Evolutionary conservation across 2,329 filamentous ascomycete species (phyloP).

Genomic region (Colletotrichum costaricense): DNA sequence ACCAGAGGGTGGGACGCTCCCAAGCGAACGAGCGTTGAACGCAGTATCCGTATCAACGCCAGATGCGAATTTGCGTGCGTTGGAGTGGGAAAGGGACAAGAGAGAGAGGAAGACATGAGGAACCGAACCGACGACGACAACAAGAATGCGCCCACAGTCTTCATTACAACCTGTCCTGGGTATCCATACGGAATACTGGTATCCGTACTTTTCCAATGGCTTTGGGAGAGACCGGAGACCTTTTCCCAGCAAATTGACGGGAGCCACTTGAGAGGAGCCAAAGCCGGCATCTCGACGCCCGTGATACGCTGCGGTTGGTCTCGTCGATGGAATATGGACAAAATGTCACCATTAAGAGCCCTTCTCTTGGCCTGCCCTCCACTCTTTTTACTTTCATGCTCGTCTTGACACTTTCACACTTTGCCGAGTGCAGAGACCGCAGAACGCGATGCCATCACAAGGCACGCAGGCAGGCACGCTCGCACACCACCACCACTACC

Average conservation of each 20-base stretch:
- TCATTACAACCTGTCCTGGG: background rate
- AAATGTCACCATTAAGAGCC: background rate
- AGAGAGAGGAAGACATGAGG: background rate
- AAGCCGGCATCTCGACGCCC: background rate
- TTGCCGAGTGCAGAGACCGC: slow-evolving; percentile 14
- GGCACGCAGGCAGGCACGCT: background rate
- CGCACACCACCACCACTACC: background rate
- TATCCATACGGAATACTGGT: background rate
- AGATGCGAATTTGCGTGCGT: background rate
- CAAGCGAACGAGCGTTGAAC: slow-evolving; percentile 17
- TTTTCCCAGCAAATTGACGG: background rate
- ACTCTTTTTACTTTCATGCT: slow-evolving; percentile 30
- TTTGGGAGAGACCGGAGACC: background rate
- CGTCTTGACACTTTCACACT: slow-evolving; percentile 27
- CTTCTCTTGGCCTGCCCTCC: slow-evolving; percentile 5
- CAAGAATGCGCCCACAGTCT: background rate
- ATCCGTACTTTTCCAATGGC: background rate
- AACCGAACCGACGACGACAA: too few species aligned
- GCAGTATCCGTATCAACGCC: too few species aligned
- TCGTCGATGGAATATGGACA: background rate
- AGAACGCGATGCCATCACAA: slow-evolving; percentile 21
- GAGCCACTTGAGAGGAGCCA: background rate
- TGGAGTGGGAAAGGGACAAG: background rate
- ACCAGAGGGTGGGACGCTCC: background rate
- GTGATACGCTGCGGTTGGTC: background rate